Evolutionary conservation across 257 asterid species (phyloP).

Genomic region (Mentha longifolia): DNA sequence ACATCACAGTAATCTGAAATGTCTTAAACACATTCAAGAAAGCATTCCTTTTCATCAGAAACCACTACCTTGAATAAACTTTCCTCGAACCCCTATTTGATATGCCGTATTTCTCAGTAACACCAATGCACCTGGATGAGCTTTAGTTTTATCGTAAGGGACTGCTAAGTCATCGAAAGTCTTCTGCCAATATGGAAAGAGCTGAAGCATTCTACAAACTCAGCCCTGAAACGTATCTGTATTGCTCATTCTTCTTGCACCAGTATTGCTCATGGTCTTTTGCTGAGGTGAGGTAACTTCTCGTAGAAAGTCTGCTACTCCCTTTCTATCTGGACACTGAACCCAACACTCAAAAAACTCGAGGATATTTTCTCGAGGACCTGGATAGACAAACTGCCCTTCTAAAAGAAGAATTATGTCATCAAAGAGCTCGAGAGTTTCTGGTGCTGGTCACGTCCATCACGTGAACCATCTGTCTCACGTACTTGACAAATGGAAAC

Average conservation of each 20-base stretch:
- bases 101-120: slow-evolving; percentile 77
- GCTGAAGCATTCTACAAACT: slow-evolving; percentile 68
- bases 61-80: slow-evolving; percentile 85
- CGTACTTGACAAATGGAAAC: slow-evolving; percentile 72
- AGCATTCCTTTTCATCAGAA: slow-evolving; percentile 78
- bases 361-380: slow-evolving; percentile 79
- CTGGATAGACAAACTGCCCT: slow-evolving; percentile 83
- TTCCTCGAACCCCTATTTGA: slow-evolving; percentile 77
- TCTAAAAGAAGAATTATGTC: slow-evolving; percentile 83
- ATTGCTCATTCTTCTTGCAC: slow-evolving; percentile 70
- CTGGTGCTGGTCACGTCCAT: slow-evolving; percentile 95
- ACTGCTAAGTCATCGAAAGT: slow-evolving; percentile 62
- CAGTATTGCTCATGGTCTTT: slow-evolving; percentile 95
- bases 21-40: slow-evolving; percentile 84
- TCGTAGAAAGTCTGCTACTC: slow-evolving; percentile 89
- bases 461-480: slow-evolving; percentile 94
- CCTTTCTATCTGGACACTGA: slow-evolving; percentile 94
- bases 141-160: slow-evolving; percentile 67
- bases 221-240: slow-evolving; percentile 59
- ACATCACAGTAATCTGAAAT: slow-evolving; percentile 86
- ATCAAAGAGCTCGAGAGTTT: slow-evolving; percentile 85
- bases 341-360: slow-evolving; percentile 84
- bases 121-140: slow-evolving; percentile 96
- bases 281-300: slow-evolving; percentile 86
- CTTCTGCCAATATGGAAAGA: slow-evolving; percentile 73